Conservation (phyloP, 305 asterid species). For the Lippia alba region DNA sequence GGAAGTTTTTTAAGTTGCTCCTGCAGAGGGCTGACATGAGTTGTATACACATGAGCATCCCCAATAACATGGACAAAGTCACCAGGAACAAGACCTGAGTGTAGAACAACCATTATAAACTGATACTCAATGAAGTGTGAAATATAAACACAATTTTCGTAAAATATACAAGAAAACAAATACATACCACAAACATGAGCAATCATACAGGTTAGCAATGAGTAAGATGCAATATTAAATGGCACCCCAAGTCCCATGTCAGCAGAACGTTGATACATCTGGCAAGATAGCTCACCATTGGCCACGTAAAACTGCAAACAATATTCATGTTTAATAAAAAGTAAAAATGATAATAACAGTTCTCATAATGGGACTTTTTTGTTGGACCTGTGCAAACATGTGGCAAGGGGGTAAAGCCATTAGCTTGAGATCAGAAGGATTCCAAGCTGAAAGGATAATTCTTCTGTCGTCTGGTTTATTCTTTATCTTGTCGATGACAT, state of each 20-base stretch:
- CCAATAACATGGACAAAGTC: constrained; percentile 89
- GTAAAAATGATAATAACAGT: too few relatives aligned
- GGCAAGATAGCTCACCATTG: constrained; percentile 96
- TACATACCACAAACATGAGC: constrained; percentile 93
- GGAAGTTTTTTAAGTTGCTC: constrained; percentile 88
- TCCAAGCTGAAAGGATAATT: constrained; percentile 90
- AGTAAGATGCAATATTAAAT: constrained; percentile 91
- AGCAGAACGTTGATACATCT: constrained; percentile 97
- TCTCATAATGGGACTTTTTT: neutral
- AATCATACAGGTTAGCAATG: constrained; percentile 89
- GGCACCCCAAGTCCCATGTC: constrained; percentile 99
- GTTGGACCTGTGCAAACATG: constrained; percentile 86
- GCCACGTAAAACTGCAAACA: constrained; percentile 84
- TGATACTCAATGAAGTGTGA: too few relatives aligned
- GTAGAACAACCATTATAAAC: constrained; percentile 14
- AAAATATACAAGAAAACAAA: neutral
- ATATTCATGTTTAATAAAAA: constrained; percentile 10
- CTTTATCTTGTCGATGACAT: constrained; percentile 78
- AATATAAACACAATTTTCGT: neutral
- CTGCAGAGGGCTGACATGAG: constrained; percentile 77
- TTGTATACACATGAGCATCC: constrained; percentile 87
- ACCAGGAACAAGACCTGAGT: constrained; percentile 82
- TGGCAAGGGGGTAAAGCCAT: constrained; percentile 97
- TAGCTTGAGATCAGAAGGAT: constrained; percentile 83
- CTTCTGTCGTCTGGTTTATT: constrained; percentile 86